Percentiles rank a stretch among this genome's conserved stretches.
phyloP scores from a whole-genome alignment of 176 grass and related monocot genomes.

The Calamus simplicifolius region DNA sequence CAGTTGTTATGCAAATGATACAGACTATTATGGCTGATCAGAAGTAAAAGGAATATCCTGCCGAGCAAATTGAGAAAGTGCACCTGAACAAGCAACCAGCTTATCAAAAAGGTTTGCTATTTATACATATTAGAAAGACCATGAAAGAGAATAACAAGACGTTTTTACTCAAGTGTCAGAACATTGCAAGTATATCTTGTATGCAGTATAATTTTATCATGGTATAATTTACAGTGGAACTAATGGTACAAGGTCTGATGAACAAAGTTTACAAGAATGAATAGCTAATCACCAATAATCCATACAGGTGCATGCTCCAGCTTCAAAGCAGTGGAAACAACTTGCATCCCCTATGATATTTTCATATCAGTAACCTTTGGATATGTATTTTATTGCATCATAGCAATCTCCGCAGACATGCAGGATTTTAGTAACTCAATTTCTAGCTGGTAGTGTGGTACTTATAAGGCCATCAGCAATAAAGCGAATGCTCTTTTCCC shows the following conservation, averaged over 20 bases:
- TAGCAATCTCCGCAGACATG: slow-evolving; percentile 18
- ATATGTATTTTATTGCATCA: slow-evolving; percentile 23
- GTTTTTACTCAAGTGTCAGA: no score
- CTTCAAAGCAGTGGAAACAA: slow-evolving; percentile 11
- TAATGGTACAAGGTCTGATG: background rate
- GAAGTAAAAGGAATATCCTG: no score
- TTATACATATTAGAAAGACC: no score
- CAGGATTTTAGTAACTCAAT: slow-evolving; percentile 13
- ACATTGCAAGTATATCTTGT: no score
- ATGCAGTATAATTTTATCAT: no score
- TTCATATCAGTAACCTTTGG: slow-evolving; percentile 11
- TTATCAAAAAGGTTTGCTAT: no score
- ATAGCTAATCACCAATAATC: slow-evolving; percentile 11
- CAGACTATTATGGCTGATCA: no score
- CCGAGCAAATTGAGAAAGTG: no score
- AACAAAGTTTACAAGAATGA: background rate
- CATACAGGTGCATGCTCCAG: slow-evolving; percentile 15
- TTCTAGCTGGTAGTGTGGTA: slow-evolving; percentile 1
- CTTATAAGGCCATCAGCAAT: slow-evolving; percentile 19
- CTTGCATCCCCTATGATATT: slow-evolving; percentile 16
- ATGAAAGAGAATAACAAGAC: no score
- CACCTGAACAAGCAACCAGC: no score
- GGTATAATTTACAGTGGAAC: background rate
- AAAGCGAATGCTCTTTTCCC: slow-evolving; percentile 10
- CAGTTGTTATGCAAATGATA: no score